phyloP scores from a whole-genome alignment of 1,284 basidiomycete genomes.

The Moesziomyces globuligerus region DNA sequence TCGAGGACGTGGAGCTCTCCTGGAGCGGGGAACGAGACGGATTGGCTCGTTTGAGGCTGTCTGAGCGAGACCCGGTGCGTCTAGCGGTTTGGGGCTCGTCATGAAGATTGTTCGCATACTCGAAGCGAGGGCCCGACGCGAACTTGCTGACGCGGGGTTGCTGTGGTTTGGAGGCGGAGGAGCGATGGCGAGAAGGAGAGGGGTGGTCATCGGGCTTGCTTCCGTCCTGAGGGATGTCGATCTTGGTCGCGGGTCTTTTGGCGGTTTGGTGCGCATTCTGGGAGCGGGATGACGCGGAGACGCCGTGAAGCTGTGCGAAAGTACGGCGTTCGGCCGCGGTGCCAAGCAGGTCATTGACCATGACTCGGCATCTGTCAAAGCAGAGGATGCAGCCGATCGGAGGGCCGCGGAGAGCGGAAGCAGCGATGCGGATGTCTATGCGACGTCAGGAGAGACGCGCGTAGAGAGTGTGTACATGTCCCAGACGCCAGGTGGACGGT shows the following conservation, averaged over 20 bases:
- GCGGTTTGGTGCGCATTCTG: neutral
- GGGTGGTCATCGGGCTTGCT: neutral
- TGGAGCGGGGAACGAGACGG: neutral
- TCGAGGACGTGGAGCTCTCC: neutral
- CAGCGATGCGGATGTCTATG: too few relatives aligned
- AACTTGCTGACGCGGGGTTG: too few relatives aligned
- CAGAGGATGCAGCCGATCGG: too few relatives aligned
- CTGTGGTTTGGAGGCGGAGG: neutral
- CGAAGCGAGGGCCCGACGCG: too few relatives aligned
- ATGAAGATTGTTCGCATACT: slow-evolving; percentile 4
- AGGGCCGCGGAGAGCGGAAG: too few relatives aligned
- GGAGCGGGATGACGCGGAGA: slow-evolving; percentile 1
- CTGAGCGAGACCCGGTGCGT: neutral
- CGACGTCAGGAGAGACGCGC: too few relatives aligned
- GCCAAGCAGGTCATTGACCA: neutral
- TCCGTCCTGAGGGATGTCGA: slow-evolving; percentile 12
- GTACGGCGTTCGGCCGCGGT: neutral
- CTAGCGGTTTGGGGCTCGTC: neutral
- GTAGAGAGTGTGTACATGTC: too few relatives aligned
- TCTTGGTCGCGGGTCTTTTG: neutral
- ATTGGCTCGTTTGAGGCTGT: neutral
- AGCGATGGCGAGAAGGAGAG: neutral
- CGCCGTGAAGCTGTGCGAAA: slow-evolving; percentile 6
- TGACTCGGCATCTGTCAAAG: too few relatives aligned
- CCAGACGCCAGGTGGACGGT: too few relatives aligned